Percentiles rank a stretch among this genome's conserved stretches.
Conservation (phyloP, 2,329 filamentous ascomycete genomes). For the Fusarium concolor region DNA sequence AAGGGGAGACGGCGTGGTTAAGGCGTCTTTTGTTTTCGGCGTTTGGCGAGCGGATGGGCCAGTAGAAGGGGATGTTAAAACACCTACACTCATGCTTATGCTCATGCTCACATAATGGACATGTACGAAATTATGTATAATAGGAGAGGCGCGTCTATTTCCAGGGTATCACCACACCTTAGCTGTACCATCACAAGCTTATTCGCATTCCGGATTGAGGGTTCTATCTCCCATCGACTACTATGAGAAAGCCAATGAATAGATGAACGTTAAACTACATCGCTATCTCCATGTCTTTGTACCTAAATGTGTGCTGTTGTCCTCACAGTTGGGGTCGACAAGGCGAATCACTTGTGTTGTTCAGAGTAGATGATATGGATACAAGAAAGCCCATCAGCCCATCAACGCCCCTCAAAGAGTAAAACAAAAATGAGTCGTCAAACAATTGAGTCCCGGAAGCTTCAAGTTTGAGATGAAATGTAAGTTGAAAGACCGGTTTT, state of each 20-base stretch:
- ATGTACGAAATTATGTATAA: conserved; percentile 35
- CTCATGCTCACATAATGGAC: not conserved
- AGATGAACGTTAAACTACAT: not conserved
- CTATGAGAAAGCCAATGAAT: not conserved
- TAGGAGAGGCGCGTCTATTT: conserved; percentile 11
- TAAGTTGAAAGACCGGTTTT: not conserved
- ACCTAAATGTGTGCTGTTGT: not conserved
- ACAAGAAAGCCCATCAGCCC: conserved; percentile 15
- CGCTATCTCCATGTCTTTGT: not conserved
- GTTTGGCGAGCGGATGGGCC: conserved; percentile 26
- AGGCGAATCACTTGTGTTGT: conserved; percentile 12
- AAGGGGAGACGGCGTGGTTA: conserved; percentile 15
- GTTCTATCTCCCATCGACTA: not conserved
- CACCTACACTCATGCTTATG: conserved; percentile 5
- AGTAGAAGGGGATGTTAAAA: conserved; percentile 18
- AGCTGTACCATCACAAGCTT: not conserved
- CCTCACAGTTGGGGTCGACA: not conserved
- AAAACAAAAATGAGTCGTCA: conserved; percentile 8
- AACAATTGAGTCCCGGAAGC: not conserved
- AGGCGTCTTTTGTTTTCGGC: conserved; percentile 20
- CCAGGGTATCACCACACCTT: conserved; percentile 11
- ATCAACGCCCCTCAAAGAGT: conserved; percentile 11
- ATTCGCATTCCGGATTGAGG: conserved; percentile 1
- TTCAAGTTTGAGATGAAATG: not conserved
- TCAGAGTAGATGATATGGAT: conserved; percentile 7